These are phyloP conservation scores for Erucastrum elatum DNA, from an alignment of 345 rosid genomes.

Conservation along the genomic window DNA sequence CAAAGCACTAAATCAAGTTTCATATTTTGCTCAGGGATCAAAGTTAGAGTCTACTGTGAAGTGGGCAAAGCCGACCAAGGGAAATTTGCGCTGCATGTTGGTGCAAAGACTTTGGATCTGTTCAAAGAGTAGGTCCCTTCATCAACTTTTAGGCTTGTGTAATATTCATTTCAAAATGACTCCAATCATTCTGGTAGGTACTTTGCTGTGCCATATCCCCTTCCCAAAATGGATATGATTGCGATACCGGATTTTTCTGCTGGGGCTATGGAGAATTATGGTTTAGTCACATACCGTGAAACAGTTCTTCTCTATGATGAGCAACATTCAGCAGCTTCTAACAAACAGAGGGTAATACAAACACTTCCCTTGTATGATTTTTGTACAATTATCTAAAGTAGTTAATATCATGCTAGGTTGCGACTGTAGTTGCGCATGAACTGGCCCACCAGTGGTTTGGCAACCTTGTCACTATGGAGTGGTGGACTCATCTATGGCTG, in stretches of 20 bases:
- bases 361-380: not conserved
- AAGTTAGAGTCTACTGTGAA: slow-evolving; percentile 89
- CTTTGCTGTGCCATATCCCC: slow-evolving; percentile 85
- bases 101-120: slow-evolving; percentile 80
- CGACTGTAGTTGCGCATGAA: slow-evolving; percentile 96
- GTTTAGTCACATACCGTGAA: slow-evolving; percentile 93
- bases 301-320: slow-evolving; percentile 90
- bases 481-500: slow-evolving; percentile 99
- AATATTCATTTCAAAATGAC: slow-evolving; percentile 15
- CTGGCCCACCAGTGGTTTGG: slow-evolving; percentile 99
- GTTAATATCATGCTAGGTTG: slow-evolving; percentile 56
- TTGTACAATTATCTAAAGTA: slow-evolving; percentile 8
- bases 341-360: slow-evolving; percentile 80
- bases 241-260: slow-evolving; percentile 98
- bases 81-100: slow-evolving; percentile 88
- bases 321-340: slow-evolving; percentile 92
- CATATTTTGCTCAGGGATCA: slow-evolving; percentile 53
- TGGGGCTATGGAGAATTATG: slow-evolving; percentile 99
- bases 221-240: slow-evolving; percentile 95
- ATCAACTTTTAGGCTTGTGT: not conserved
- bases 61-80: slow-evolving; percentile 90
- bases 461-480: slow-evolving; percentile 98
- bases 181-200: slow-evolving; percentile 49
- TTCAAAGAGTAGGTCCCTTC: slow-evolving; percentile 67
- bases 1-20: slow-evolving; percentile 8